These are phyloP conservation scores for Apiosordaria backusii DNA, from an alignment of 495 filamentous ascomycete genomes.

Conservation along the genomic window DNA sequence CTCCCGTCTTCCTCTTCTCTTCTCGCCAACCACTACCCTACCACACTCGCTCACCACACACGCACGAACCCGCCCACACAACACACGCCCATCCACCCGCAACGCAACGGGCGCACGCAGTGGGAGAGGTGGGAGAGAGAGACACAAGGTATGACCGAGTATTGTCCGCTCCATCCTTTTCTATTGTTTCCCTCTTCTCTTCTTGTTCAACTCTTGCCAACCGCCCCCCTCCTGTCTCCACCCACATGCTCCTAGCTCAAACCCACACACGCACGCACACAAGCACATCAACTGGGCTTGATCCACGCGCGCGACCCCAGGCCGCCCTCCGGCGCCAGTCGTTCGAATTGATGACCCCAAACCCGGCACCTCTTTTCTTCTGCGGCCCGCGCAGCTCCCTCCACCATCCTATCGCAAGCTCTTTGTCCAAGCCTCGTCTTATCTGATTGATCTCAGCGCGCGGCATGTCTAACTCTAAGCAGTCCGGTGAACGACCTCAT, in stretches of 20 bases:
- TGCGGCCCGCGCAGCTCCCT: conserved; percentile 19
- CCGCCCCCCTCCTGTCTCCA: conserved; percentile 2
- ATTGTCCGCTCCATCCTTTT: background rate
- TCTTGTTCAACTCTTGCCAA: background rate
- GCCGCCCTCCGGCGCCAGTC: conserved; percentile 9
- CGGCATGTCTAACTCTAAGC: conserved; percentile 26
- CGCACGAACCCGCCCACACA: background rate
- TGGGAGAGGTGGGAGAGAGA: background rate
- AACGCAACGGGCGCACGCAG: background rate
- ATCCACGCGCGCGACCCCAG: conserved; percentile 15
- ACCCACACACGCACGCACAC: conserved; percentile 10
- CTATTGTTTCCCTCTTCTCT: background rate
- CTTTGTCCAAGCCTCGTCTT: conserved; percentile 8
- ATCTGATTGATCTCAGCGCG: conserved; percentile 11
- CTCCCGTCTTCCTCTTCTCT: background rate
- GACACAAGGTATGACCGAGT: background rate
- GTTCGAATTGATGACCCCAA: conserved; percentile 26
- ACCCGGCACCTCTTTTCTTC: conserved; percentile 11
- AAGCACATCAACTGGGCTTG: conserved; percentile 3
- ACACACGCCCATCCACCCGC: background rate
- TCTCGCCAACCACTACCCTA: background rate
- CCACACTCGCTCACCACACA: background rate
- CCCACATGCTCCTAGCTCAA: conserved; percentile 11
- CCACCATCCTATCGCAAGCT: conserved; percentile 9
- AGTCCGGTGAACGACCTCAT: conserved; percentile 9